Base-by-base conservation (phyloP, 1,139 yeast genomes). In the Sugiyamaella neomexicana region DNA sequence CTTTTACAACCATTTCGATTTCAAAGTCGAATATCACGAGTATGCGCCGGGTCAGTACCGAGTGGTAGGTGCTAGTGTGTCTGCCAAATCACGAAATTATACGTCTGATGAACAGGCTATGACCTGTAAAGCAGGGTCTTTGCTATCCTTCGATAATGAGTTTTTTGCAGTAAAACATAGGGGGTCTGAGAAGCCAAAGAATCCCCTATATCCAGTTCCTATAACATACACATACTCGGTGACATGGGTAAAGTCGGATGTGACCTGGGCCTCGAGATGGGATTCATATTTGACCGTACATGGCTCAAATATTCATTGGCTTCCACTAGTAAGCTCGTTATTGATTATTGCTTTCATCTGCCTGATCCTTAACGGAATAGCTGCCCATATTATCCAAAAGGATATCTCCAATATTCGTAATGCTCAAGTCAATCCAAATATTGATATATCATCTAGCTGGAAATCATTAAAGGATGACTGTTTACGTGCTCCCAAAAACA, bases 231-330 rank as follows among this genome's bases (percentile, higher is more conserved):
- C 86, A 17, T 85, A 85, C 66, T 81, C 86, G 4, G 85, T 85
- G 32, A 72, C 70, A 37, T 93, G 93, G 78, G 70, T 73, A 34
- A 79, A 80, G 56, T 86, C 95, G 13, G 76, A 75, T n/a, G 87
- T 93, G n/a, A 83, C 84, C 8, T 93, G 98, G 98, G 98, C 97
- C 31, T 91, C 98, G 1, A 83, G 99, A 75, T 93, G 99, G 99
- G 99, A 93, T 71, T 88, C 89, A 70, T 93, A 93, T 70, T 78
- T 93, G 65, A 95, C 89, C 65, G 95, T 86, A 34, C 86, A 84
- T 68, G 95, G 89, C 68, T 95, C 97, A 53, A 85, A 86, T 69
- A 86, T 93, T 63, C 97, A 93, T 73, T 91, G 98, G 98, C 86
- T 89, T 67, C 88, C 97, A 1, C 80, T 93, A 63, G 74, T 89